phyloP scores from a whole-genome alignment of 345 rosid genomes.

The Gossypium turneri region DNA sequence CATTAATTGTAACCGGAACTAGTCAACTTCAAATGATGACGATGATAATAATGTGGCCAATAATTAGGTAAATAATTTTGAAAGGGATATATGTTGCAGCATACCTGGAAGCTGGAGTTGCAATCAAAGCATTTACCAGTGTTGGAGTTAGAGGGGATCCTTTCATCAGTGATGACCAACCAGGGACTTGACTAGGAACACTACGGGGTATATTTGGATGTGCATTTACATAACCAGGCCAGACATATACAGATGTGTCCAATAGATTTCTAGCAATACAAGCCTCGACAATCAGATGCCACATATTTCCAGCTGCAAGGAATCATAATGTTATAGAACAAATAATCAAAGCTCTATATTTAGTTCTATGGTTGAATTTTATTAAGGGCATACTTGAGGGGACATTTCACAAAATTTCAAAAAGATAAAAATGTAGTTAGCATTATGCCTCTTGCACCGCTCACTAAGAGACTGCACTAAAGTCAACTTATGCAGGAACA shows the following conservation, averaged over 20 bases:
- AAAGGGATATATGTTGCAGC: conserved; percentile 17
- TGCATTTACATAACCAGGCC: conserved; percentile 78
- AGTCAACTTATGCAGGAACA: not conserved
- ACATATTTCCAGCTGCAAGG: conserved; percentile 83
- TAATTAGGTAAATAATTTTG: not conserved
- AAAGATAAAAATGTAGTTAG: not conserved
- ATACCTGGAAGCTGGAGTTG: conserved; percentile 94
- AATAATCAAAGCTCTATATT: not conserved
- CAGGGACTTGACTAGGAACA: conserved; percentile 44
- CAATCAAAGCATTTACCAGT: conserved; percentile 55
- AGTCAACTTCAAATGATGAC: not conserved
- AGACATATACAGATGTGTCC: conserved; percentile 83
- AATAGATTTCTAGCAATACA: conserved; percentile 84
- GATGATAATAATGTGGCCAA: not conserved
- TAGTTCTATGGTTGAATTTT: not conserved
- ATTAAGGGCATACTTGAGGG: not conserved
- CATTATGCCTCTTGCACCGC: not conserved
- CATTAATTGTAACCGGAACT: too few species aligned
- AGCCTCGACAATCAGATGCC: conserved; percentile 93
- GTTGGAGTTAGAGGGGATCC: conserved; percentile 76
- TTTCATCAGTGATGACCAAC: conserved; percentile 86
- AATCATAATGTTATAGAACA: not conserved
- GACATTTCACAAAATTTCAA: not conserved
- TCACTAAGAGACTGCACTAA: not conserved
- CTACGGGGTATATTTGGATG: conserved; percentile 47